phyloP scores from a whole-genome alignment of 2,329 filamentous ascomycete species.

The Graphilbum sp. region DNA sequence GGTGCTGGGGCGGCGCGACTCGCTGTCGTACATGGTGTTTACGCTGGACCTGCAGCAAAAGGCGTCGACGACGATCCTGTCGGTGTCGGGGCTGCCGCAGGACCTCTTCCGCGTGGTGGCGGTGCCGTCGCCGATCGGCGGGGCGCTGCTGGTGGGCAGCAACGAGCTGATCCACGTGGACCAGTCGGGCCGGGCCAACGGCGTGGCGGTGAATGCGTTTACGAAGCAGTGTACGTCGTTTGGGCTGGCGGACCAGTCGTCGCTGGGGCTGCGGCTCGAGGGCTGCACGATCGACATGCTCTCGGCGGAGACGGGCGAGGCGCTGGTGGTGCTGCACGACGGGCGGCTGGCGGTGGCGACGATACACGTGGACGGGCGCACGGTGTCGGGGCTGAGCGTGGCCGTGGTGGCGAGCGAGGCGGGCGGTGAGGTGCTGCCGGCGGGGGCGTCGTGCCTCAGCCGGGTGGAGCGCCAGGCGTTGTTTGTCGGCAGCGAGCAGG shows the following conservation, averaged over 20 bases:
- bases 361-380: conserved; percentile 80
- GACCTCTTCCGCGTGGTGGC: conserved; percentile 74
- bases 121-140: conserved; percentile 72
- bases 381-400: conserved; percentile 73
- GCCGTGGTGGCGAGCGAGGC: conserved; percentile 44
- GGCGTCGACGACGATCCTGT: conserved; percentile 82
- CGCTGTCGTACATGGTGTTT: conserved; percentile 82
- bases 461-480: conserved; percentile 51
- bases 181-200: conserved; percentile 85
- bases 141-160: conserved; percentile 67
- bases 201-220: conserved; percentile 84
- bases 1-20: conserved; percentile 69
- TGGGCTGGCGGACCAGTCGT: conserved; percentile 70
- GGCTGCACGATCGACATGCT: conserved; percentile 63
- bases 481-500: conserved; percentile 74
- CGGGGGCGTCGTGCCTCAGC: conserved; percentile 51
- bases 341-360: conserved; percentile 60
- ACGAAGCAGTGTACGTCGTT: conserved; percentile 71
- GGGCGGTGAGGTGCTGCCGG: conserved; percentile 45
- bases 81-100: conserved; percentile 69
- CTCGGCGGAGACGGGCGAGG: conserved; percentile 60
- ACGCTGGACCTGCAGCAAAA: conserved; percentile 87
- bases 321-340: conserved; percentile 65
- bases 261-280: conserved; percentile 66
- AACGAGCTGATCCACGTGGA: conserved; percentile 94